phyloP scores from a whole-genome alignment of 257 asterid genomes.

The Misopates orontium region DNA sequence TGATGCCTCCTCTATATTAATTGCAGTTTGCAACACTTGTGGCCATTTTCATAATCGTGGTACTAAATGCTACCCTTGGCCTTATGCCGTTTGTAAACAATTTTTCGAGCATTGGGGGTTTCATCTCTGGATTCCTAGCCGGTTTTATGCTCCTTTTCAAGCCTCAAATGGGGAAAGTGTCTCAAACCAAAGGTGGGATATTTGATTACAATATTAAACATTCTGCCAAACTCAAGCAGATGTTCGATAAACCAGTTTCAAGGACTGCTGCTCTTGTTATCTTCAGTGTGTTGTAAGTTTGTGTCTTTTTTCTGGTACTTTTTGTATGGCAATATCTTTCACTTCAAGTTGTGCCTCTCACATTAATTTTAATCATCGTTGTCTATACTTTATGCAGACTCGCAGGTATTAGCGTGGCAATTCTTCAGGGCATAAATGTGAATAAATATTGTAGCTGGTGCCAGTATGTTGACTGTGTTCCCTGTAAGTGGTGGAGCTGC shows the following conservation, averaged over 20 bases:
- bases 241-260: slow-evolving; percentile 58
- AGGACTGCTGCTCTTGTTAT: slow-evolving; percentile 56
- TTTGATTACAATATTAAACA: slow-evolving; percentile 60
- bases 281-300: slow-evolving; percentile 67
- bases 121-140: slow-evolving; percentile 69
- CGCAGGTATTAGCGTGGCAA: slow-evolving; percentile 53
- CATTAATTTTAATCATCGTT: background rate
- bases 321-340: background rate
- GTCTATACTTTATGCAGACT: slow-evolving; percentile 41
- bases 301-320: background rate
- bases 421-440: slow-evolving; percentile 45
- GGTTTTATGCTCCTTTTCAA: slow-evolving; percentile 62
- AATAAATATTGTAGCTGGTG: slow-evolving; percentile 77
- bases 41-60: slow-evolving; percentile 43
- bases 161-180: slow-evolving; percentile 51
- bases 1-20: slow-evolving; percentile 2
- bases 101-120: slow-evolving; percentile 79
- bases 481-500: slow-evolving; percentile 90
- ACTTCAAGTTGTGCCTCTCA: background rate
- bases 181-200: slow-evolving; percentile 56
- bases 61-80: slow-evolving; percentile 55
- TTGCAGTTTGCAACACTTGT: slow-evolving; percentile 62
- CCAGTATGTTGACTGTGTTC: slow-evolving; percentile 67
- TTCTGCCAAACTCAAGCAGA: slow-evolving; percentile 42
- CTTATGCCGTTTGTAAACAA: slow-evolving; percentile 75